Percentiles rank a stretch among this genome's conserved stretches.
Conservation (phyloP, 345 rosid genomes). For the Salix koriyanagi region DNA sequence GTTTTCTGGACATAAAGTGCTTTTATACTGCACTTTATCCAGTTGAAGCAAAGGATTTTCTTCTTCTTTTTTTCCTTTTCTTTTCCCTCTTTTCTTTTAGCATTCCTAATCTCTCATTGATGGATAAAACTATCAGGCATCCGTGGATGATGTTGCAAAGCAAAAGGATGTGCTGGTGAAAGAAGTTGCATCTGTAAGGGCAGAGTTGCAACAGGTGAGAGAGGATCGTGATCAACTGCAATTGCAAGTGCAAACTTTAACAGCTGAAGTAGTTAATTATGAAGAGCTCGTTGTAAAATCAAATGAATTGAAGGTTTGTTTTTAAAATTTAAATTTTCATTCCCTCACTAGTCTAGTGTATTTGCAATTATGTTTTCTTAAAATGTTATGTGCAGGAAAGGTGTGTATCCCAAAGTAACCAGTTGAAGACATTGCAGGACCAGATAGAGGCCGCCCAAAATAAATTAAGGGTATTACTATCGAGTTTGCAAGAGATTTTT, state of each 20-base stretch:
- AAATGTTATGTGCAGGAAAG: conserved; percentile 46
- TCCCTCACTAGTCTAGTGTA: background rate
- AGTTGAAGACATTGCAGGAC: conserved; percentile 60
- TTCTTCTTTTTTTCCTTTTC: background rate
- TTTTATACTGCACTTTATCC: background rate
- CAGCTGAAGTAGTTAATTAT: conserved; percentile 51
- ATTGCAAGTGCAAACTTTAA: conserved; percentile 48
- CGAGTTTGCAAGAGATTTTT: background rate
- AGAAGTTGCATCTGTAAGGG: conserved; percentile 60
- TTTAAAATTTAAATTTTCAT: background rate
- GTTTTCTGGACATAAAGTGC: background rate
- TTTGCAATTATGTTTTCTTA: conserved; percentile 7
- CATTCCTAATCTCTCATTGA: conserved; percentile 1
- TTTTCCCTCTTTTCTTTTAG: background rate
- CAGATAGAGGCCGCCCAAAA: conserved; percentile 60
- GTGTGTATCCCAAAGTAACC: conserved; percentile 61
- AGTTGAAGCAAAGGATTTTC: background rate
- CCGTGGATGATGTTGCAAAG: conserved; percentile 64
- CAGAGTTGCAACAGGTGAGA: conserved; percentile 59
- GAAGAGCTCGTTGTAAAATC: conserved; percentile 63
- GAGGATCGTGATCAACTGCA: conserved; percentile 65
- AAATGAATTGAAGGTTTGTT: conserved; percentile 69
- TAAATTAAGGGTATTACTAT: conserved; percentile 53
- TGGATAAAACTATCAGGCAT: conserved; percentile 42
- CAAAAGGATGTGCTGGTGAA: conserved; percentile 63